Conservation (phyloP, 805 yeast species). For the Candida vartiovaarae region DNA sequence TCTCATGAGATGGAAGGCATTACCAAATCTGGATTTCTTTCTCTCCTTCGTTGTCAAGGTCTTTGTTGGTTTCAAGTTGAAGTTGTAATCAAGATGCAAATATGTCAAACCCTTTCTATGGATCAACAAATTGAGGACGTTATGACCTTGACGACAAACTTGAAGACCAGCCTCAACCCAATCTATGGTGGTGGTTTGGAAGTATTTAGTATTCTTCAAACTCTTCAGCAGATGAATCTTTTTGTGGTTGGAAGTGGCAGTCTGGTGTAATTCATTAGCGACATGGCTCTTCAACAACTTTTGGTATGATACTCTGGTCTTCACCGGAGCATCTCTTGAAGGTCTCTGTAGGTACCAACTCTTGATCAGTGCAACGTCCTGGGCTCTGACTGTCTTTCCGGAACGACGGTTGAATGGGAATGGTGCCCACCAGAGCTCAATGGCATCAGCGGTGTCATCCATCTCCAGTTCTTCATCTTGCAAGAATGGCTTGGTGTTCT, state of each 20-base stretch:
- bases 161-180: slow-evolving; percentile 99
- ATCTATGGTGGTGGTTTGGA: slow-evolving; percentile 86
- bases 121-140: slow-evolving; percentile 82
- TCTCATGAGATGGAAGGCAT: slow-evolving; percentile 89
- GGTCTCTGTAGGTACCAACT: slow-evolving; percentile 75
- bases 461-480: slow-evolving; percentile 35
- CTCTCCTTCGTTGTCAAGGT: slow-evolving; percentile 95
- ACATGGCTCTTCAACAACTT: slow-evolving; percentile 75
- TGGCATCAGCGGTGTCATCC: slow-evolving; percentile 45
- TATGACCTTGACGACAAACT: slow-evolving; percentile 87
- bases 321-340: slow-evolving; percentile 52
- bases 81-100: slow-evolving; percentile 89
- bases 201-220: slow-evolving; percentile 74
- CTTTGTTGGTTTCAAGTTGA: slow-evolving; percentile 92
- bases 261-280: slow-evolving; percentile 57
- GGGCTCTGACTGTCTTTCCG: slow-evolving; percentile 71
- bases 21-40: slow-evolving; percentile 91
- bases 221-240: slow-evolving; percentile 57
- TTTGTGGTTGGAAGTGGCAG: slow-evolving; percentile 34
- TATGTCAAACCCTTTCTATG: slow-evolving; percentile 90
- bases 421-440: slow-evolving; percentile 74
- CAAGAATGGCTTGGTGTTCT: slow-evolving; percentile 45
- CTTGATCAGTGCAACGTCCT: slow-evolving; percentile 83
- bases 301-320: slow-evolving; percentile 83
- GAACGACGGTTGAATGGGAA: slow-evolving; percentile 75